Evolutionary conservation across 2,329 filamentous ascomycete genomes (phyloP).

Genomic region (Rutstroemia sp.): DNA sequence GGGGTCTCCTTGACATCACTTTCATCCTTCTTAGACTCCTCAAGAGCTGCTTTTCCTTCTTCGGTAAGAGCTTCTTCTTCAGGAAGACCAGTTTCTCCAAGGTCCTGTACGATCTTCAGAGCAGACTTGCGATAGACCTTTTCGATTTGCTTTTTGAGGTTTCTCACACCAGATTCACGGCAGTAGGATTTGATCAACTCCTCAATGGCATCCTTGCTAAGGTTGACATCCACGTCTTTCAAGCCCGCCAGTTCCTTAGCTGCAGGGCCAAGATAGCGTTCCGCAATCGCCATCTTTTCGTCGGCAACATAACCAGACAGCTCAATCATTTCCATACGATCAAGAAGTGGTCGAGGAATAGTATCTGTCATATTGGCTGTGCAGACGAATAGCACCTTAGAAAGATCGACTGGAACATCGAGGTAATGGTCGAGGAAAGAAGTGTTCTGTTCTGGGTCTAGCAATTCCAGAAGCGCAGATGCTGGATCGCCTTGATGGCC

Average conservation of each 20-base stretch:
- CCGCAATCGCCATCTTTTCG: slow-evolving; percentile 97
- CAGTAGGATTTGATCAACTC: slow-evolving; percentile 99
- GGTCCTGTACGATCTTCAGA: slow-evolving; percentile 90
- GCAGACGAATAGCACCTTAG: slow-evolving; percentile 96
- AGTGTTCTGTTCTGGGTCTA: slow-evolving; percentile 95
- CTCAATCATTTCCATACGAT: slow-evolving; percentile 96
- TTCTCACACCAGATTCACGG: slow-evolving; percentile 92
- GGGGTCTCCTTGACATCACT: slow-evolving; percentile 56
- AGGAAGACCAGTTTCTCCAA: slow-evolving; percentile 75
- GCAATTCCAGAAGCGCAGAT: slow-evolving; percentile 83
- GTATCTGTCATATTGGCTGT: slow-evolving; percentile 99
- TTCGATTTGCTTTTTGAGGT: slow-evolving; percentile 98
- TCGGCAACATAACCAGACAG: slow-evolving; percentile 95
- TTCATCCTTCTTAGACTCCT: slow-evolving; percentile 61
- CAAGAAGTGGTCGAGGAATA: slow-evolving; percentile 85
- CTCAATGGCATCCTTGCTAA: slow-evolving; percentile 81
- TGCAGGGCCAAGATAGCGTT: slow-evolving; percentile 83
- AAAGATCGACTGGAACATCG: slow-evolving; percentile 94
- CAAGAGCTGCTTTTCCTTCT: slow-evolving; percentile 72
- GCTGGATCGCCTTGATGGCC: slow-evolving; percentile 96
- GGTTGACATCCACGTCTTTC: slow-evolving; percentile 81
- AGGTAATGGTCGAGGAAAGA: slow-evolving; percentile 98
- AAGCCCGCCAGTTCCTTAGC: slow-evolving; percentile 92
- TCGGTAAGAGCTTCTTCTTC: slow-evolving; percentile 78
- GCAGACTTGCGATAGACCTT: slow-evolving; percentile 98